Conservation (phyloP, 2,329 filamentous ascomycete genomes). For the Golovinomyces cichoracearum region DNA sequence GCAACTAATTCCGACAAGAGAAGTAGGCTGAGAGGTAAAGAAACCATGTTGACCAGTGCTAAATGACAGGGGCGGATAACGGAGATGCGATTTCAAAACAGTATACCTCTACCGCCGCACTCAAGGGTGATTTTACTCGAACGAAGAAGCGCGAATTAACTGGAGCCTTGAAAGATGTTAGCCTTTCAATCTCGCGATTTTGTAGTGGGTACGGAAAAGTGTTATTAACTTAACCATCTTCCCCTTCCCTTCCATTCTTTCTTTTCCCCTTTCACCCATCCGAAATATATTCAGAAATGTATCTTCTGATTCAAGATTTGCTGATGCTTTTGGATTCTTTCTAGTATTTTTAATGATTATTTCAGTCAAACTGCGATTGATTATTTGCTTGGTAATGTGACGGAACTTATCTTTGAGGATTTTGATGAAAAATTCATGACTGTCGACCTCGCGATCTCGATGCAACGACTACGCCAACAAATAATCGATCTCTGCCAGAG, state of each 20-base stretch:
- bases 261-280: neutral
- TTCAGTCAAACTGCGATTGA: slow-evolving; percentile 91
- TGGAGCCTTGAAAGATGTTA: slow-evolving; percentile 74
- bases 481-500: slow-evolving; percentile 75
- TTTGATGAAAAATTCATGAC: slow-evolving; percentile 88
- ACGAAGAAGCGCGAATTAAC: slow-evolving; percentile 75
- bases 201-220: slow-evolving; percentile 31
- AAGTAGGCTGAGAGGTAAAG: neutral
- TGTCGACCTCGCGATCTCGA: slow-evolving; percentile 69
- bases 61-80: slow-evolving; percentile 51
- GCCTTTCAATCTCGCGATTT: slow-evolving; percentile 56
- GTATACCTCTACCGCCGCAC: slow-evolving; percentile 79
- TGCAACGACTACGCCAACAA: slow-evolving; percentile 58
- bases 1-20: neutral
- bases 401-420: slow-evolving; percentile 64
- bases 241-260: neutral
- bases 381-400: slow-evolving; percentile 73
- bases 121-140: slow-evolving; percentile 91
- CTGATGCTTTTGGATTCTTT: neutral
- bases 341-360: slow-evolving; percentile 88
- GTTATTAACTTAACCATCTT: neutral
- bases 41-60: neutral
- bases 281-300: neutral
- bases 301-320: neutral
- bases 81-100: slow-evolving; percentile 88